phyloP scores from a whole-genome alignment of 1,284 basidiomycete species.

The Ustilago trichophora region DNA sequence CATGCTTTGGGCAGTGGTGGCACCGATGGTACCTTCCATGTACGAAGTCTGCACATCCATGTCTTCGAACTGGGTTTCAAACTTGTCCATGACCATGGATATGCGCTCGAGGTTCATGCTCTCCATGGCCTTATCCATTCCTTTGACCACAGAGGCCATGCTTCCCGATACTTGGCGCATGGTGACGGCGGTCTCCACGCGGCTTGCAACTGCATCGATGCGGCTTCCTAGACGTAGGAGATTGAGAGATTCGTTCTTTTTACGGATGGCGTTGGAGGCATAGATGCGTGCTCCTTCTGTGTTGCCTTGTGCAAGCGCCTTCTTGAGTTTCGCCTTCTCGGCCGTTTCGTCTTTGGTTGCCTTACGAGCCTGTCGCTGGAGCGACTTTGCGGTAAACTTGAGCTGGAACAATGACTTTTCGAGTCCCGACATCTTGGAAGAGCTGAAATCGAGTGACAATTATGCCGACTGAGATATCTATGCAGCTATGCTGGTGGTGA shows the following conservation, averaged over 20 bases:
- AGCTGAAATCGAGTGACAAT: background rate
- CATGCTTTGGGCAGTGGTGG: conserved; percentile 88
- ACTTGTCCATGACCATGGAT: conserved; percentile 98
- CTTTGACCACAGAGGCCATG: conserved; percentile 94
- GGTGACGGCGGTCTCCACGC: conserved; percentile 98
- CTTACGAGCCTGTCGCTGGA: conserved; percentile 64
- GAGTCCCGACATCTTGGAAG: conserved; percentile 29
- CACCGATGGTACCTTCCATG: conserved; percentile 96
- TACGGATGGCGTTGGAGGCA: conserved; percentile 96
- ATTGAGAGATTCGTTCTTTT: conserved; percentile 95
- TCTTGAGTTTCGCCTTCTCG: conserved; percentile 66
- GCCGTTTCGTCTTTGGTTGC: conserved; percentile 62
- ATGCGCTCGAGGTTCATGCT: conserved; percentile 98
- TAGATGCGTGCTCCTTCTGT: conserved; percentile 98
- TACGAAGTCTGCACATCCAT: conserved; percentile 97
- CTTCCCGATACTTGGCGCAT: conserved; percentile 87
- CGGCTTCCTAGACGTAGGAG: conserved; percentile 68
- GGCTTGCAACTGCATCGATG: conserved; percentile 93
- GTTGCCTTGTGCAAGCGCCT: conserved; percentile 95
- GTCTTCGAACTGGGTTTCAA: conserved; percentile 94
- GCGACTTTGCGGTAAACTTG: conserved; percentile 66
- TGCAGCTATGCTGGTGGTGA: too few relatives aligned
- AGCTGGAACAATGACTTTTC: conserved; percentile 65
- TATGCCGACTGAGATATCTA: background rate
- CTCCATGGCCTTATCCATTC: conserved; percentile 99